phyloP scores from a whole-genome alignment of 1,284 basidiomycete species.

The Tilletia setariae region DNA sequence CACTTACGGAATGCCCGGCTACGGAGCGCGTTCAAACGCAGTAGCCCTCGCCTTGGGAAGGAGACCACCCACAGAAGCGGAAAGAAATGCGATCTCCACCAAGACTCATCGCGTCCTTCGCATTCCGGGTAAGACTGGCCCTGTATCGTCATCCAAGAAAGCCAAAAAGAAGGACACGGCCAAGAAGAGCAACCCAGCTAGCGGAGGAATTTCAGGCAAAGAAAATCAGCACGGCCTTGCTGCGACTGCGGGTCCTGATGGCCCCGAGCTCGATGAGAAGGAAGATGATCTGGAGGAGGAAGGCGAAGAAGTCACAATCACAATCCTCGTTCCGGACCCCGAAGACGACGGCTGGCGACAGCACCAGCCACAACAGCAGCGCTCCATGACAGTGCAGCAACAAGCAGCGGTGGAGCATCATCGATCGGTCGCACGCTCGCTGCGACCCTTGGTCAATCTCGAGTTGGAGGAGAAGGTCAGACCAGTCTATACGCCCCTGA shows the following conservation, averaged over 20 bases:
- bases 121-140: not conserved
- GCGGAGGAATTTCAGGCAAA: not conserved
- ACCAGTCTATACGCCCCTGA: not conserved
- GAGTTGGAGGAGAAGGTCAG: not conserved
- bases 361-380: not conserved
- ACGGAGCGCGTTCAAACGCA: slow-evolving; percentile 1
- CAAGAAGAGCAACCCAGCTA: not conserved
- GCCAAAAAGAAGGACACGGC: not conserved
- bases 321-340: slow-evolving; percentile 1
- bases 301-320: slow-evolving; percentile 10
- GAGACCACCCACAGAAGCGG: not conserved
- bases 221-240: not conserved
- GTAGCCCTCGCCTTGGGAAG: slow-evolving; percentile 8
- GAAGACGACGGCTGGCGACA: slow-evolving; percentile 4
- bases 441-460: not conserved
- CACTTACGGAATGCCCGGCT: slow-evolving; percentile 5
- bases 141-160: not conserved
- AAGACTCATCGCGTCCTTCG: not conserved
- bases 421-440: not conserved
- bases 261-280: not conserved
- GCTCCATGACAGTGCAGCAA: not conserved
- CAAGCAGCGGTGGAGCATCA: not conserved
- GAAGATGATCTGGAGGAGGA: not conserved
- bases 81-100: not conserved
- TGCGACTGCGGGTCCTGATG: no score